Percentiles rank a stretch among this genome's conserved stretches.
These are phyloP conservation scores for Aphanomyces cochlioides DNA, from an alignment of 352 stramenopile genomes.

Conservation along the genomic window DNA sequence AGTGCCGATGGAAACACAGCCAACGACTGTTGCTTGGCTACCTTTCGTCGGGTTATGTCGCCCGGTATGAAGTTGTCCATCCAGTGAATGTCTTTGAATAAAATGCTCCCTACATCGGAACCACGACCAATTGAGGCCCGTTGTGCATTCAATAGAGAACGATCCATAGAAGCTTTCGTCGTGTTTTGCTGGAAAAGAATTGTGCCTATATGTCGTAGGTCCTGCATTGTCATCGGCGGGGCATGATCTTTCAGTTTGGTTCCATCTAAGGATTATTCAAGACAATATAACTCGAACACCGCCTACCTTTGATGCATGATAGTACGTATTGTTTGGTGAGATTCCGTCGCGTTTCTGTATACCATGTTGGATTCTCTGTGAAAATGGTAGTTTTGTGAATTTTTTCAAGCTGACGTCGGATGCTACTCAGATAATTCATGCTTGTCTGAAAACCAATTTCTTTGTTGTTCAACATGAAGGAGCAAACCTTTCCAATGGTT, in stretches of 20 bases:
- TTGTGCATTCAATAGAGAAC: not conserved
- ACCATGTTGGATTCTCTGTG: not conserved
- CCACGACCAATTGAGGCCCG: constrained; percentile 19
- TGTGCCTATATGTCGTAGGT: not conserved
- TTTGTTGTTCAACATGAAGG: not conserved
- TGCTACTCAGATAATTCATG: constrained; percentile 8
- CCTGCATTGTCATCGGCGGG: constrained; percentile 4
- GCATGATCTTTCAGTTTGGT: constrained; percentile 20
- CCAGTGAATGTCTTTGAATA: constrained; percentile 8
- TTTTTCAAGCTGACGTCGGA: constrained; percentile 18
- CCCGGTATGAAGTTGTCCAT: constrained; percentile 12
- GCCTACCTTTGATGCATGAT: constrained; percentile 6
- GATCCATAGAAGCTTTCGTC: constrained; percentile 12
- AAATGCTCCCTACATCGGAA: constrained; percentile 11
- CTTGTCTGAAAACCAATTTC: constrained; percentile 2
- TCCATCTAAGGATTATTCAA: constrained; percentile 15
- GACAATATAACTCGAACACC: not conserved
- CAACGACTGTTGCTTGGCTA: not conserved
- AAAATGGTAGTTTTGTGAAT: not conserved
- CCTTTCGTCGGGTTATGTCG: not conserved
- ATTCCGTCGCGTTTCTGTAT: not conserved
- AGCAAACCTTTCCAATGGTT: not conserved
- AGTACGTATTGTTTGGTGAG: constrained; percentile 4
- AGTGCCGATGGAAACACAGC: not conserved
- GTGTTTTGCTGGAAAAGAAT: constrained; percentile 4